Evolutionary conservation across 768 basidiomycete genomes (phyloP).

Genomic region (Mycena epipterygia): DNA sequence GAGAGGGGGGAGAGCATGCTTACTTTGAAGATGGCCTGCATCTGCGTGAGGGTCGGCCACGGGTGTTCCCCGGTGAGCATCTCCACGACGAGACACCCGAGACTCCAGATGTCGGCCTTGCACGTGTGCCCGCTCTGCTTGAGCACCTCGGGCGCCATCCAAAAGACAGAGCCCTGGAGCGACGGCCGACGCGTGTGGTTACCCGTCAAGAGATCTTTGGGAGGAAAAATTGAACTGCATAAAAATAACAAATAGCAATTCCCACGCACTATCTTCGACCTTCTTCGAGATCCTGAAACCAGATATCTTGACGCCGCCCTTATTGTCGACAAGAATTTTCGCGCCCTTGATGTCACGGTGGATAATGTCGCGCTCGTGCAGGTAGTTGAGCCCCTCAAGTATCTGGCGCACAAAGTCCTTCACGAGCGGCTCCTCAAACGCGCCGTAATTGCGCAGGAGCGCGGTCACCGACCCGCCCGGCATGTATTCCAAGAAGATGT

Average conservation of each 20-base stretch:
- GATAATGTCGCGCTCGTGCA: slow-evolving; percentile 94
- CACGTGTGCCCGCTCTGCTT: slow-evolving; percentile 93
- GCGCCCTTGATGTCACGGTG: slow-evolving; percentile 99
- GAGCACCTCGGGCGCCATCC: slow-evolving; percentile 99
- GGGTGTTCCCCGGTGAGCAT: slow-evolving; percentile 98
- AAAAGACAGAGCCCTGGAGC: slow-evolving; percentile 97
- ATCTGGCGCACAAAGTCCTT: slow-evolving; percentile 96
- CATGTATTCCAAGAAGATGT: slow-evolving; percentile 98
- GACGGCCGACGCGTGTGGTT: slow-evolving; percentile 90
- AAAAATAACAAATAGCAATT: not conserved
- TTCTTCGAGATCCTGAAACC: slow-evolving; percentile 99
- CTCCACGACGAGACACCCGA: slow-evolving; percentile 94
- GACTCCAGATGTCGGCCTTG: slow-evolving; percentile 97
- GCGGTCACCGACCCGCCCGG: slow-evolving; percentile 96
- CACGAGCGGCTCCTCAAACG: slow-evolving; percentile 93
- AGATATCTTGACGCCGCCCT: slow-evolving; percentile 98
- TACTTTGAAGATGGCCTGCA: slow-evolving; percentile 99
- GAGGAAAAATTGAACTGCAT: not conserved
- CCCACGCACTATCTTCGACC: slow-evolving; percentile 90
- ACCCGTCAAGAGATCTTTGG: slow-evolving; percentile 61
- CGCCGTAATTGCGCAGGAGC: slow-evolving; percentile 89
- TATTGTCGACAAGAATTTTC: slow-evolving; percentile 98
- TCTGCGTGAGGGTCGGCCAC: slow-evolving; percentile 95
- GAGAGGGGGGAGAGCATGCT: not conserved
- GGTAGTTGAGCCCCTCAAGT: slow-evolving; percentile 87